phyloP scores from a whole-genome alignment of 2,329 filamentous ascomycete genomes.

The Cordyceps javanica region DNA sequence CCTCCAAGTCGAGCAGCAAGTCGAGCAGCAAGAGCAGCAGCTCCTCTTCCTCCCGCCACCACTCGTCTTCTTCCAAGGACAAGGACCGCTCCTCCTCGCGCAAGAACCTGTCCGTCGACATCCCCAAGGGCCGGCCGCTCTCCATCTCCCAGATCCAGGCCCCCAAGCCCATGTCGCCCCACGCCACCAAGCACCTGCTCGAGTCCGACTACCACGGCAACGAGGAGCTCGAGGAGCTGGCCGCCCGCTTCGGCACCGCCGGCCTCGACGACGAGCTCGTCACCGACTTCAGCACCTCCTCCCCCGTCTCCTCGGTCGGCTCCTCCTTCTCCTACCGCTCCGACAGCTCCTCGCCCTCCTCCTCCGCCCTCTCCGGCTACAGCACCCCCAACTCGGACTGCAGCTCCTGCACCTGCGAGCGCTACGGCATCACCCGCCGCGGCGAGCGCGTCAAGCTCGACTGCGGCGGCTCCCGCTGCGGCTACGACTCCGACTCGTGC shows the following conservation, averaged over 20 bases:
- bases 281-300: conserved; percentile 47
- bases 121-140: conserved; percentile 83
- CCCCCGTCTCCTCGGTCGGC: conserved; percentile 61
- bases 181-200: conserved; percentile 82
- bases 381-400: conserved; percentile 72
- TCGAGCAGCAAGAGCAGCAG: conserved; percentile 33
- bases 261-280: conserved; percentile 53
- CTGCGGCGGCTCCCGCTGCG: conserved; percentile 84
- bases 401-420: conserved; percentile 84
- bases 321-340: conserved; percentile 67
- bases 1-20: conserved; percentile 35
- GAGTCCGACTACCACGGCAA: conserved; percentile 70
- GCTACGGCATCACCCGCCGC: conserved; percentile 91
- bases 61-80: conserved; percentile 35
- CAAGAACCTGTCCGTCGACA: conserved; percentile 53
- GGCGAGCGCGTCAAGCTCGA: conserved; percentile 93
- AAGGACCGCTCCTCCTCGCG: conserved; percentile 36
- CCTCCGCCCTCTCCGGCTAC: conserved; percentile 68
- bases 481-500: conserved; percentile 68
- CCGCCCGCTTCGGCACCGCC: conserved; percentile 62
- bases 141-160: conserved; percentile 85
- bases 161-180: conserved; percentile 82
- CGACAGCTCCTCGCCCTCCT: conserved; percentile 68
- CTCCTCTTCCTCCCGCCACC: conserved; percentile 38
- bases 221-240: conserved; percentile 72